Base-by-base conservation (phyloP, 139 green algal genomes). In the Chlorella sp. region DNA sequence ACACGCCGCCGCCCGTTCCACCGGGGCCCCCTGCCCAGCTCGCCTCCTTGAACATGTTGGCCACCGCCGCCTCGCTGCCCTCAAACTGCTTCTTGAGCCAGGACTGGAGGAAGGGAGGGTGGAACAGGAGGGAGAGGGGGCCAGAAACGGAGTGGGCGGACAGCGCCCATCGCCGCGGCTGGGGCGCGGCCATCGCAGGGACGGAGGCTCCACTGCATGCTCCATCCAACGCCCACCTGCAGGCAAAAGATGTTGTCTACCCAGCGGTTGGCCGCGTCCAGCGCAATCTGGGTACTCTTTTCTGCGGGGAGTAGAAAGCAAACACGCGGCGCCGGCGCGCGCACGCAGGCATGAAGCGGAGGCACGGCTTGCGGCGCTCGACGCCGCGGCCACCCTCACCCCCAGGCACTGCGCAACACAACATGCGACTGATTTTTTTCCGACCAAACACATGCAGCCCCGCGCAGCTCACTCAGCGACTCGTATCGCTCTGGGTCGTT, bases 41-140 rank as follows among this genome's bases (percentile, higher is more conserved):
- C 14, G 43, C 69, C 69, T 75, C 69, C 19, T 53, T 75, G 69
- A 75, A 75, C 27, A 75, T 38, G 2, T 17, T 63, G 53, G 65
- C 69, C 7, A 75, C 66, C 14, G 91, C 83, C 17, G 69, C 38
- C 0, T 17, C 53, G 27, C 58, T 81, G 25, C 91, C 91, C 50
- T 86, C 73, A 83, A 95, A 94, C 68, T 82, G 80, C 74, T 86
- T 87, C 74, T 88, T 91, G 64, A 82, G 77, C 89, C 90, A 95
- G 50, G 58, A 69, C 41, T 87, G 60, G 27, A 56, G 67, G 8
- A 6, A 27, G 11, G 9, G 27, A 56, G 67, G 8, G 2, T 21
- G 11, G 9, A 59, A 8, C 2, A 3, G 19, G 63, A 31, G 1
- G 40, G 21, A 23, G 35, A 15, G 6, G 5, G 5, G 15, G 14